Evolutionary conservation across 2,329 filamentous ascomycete genomes (phyloP), one percentile per base, ranked within the genome.

Genomic region (Penicillium sp.): DNA sequence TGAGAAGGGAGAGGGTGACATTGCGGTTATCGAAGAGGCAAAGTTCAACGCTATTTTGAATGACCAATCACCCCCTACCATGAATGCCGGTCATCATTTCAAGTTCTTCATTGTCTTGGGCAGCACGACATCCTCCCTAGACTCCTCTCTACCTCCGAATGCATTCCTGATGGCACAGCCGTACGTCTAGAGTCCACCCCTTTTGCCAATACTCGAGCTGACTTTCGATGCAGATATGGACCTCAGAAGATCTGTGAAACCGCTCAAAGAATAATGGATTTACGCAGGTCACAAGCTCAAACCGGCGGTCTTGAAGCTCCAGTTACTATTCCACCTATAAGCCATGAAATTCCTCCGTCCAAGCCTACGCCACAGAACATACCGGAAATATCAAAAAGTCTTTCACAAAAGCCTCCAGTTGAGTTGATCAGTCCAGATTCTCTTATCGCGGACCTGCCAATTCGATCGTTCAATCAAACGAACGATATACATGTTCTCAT

Each of bases 401-500:
- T 29, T 32, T n/a, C 34, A 26, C 32, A 40, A 2, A 3, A 46
- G 18, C 20, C 51, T 24, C 26, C 34, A 10, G 8, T 39, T 32
- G 51, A 57, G 6, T 3, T 40, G 22, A 34, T 43, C 8, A 37
- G 18, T 20, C 35, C 13, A 3, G 22, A 1, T 40, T 10, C 22
- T 16, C 6, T 22, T 31, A 8, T 20, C 2, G 11, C 3, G 5
- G 29, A 16, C 8, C 10, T 29, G 16, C 43, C 29, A 3, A 32
- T 13, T 11, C 13, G 13, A 18, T 4, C 50, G n/a, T 48, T 34
- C 18, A 11, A 10, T 22, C 26, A 34, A 35, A 18, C 40, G 24
- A 29, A 8, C 35, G 54, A 43, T 18, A 55, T 61, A 26, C 66
- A 66, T 54, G 64, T 76, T 14, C 62, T 77, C 7, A 65, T 78